Percentiles rank a stretch among this genome's conserved stretches.
phyloP scores from a whole-genome alignment of 108 stramenopile genomes.

The Fragilariopsis cylindrus region DNA sequence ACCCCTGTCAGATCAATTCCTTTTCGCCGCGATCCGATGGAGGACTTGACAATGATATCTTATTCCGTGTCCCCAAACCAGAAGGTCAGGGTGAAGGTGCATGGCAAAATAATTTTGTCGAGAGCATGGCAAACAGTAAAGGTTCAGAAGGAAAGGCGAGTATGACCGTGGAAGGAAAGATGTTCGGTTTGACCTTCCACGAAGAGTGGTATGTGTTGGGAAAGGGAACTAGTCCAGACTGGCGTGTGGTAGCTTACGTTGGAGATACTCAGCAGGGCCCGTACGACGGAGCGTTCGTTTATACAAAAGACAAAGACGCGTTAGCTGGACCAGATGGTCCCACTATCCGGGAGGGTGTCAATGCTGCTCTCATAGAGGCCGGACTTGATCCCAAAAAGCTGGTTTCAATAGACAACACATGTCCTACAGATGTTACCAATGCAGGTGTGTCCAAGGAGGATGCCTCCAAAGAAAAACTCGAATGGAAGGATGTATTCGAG shows the following conservation, averaged over 20 bases:
- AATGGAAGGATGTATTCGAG: slow-evolving; percentile 12
- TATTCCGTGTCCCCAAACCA: slow-evolving; percentile 83
- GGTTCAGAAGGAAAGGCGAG: slow-evolving; percentile 51
- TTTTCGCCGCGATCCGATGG: slow-evolving; percentile 58
- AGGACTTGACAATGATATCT: slow-evolving; percentile 82
- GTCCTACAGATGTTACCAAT: slow-evolving; percentile 7
- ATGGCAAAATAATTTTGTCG: slow-evolving; percentile 87
- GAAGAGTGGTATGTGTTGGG: slow-evolving; percentile 95
- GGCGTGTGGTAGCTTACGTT: slow-evolving; percentile 90
- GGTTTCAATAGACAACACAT: slow-evolving; percentile 3
- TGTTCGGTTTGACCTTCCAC: slow-evolving; percentile 90
- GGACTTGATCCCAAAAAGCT: slow-evolving; percentile 6
- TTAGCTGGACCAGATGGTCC: slow-evolving; percentile 1
- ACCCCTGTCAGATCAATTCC: slow-evolving; percentile 92
- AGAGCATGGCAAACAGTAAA: slow-evolving; percentile 68
- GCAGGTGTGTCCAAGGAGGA: slow-evolving; percentile 7
- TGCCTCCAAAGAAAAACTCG: slow-evolving; percentile 7
- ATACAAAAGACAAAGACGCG: slow-evolving; percentile 60
- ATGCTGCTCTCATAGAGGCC: slow-evolving; percentile 5
- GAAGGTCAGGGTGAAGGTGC: slow-evolving; percentile 76
- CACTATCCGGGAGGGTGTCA: background rate
- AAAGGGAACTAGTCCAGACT: slow-evolving; percentile 65
- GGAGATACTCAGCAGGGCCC: slow-evolving; percentile 96
- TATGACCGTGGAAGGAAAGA: slow-evolving; percentile 90
- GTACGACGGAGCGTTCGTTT: slow-evolving; percentile 95